These are phyloP conservation scores for Manihot esculenta DNA, from an alignment of 441 rosid species.

Conservation along the genomic window DNA sequence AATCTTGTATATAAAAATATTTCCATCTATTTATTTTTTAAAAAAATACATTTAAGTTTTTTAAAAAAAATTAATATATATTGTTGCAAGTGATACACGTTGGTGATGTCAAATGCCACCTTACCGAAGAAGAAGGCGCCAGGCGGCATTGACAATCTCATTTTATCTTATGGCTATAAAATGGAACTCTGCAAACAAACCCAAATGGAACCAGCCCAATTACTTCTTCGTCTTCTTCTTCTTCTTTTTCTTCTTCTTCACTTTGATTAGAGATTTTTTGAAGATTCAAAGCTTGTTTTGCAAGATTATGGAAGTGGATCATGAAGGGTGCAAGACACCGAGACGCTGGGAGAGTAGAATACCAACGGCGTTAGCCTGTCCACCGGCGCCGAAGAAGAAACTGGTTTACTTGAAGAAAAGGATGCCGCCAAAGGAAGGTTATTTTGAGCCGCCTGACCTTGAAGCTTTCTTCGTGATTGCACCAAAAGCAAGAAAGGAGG, in stretches of 20 bases:
- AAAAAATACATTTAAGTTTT: too few relatives aligned
- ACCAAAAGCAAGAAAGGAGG: constrained; percentile 34
- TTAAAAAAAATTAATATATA: too few relatives aligned
- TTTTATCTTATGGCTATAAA: too few relatives aligned
- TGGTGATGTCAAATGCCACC: constrained; percentile 28
- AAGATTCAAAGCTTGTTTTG: not conserved
- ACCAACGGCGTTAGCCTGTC: constrained; percentile 44
- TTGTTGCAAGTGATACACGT: constrained; percentile 36
- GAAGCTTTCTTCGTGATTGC: constrained; percentile 48
- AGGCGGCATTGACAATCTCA: constrained; percentile 9
- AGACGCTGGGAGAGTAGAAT: constrained; percentile 41
- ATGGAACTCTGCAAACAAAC: too few relatives aligned
- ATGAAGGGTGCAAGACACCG: constrained; percentile 59
- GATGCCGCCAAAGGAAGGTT: constrained; percentile 62
- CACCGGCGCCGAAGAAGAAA: constrained; percentile 72
- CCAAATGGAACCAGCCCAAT: too few relatives aligned
- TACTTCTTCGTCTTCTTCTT: too few relatives aligned
- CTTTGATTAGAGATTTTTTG: not conserved
- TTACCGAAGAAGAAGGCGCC: constrained; percentile 30
- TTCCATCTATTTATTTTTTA: too few relatives aligned
- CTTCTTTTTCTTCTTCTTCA: not conserved
- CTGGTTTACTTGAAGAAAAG: constrained; percentile 18
- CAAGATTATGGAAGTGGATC: constrained; percentile 21
- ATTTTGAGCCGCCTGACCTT: constrained; percentile 73
- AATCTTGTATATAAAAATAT: too few relatives aligned